phyloP scores from a whole-genome alignment of 2,329 filamentous ascomycete genomes.

The Fusarium marasasianum region DNA sequence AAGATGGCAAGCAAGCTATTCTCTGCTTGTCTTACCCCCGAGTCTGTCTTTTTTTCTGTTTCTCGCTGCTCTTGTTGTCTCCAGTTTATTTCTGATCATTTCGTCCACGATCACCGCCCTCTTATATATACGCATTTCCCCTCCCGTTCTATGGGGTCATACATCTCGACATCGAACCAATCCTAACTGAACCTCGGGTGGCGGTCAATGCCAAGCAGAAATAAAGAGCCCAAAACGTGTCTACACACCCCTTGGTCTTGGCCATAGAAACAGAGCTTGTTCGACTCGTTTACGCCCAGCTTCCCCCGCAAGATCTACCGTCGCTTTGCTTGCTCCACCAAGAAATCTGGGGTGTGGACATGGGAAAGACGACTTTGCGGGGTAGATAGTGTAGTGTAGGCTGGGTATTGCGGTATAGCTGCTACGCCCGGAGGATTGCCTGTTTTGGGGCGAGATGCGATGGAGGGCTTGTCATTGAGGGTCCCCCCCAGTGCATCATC shows the following conservation, averaged over 20 bases:
- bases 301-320: slow-evolving; percentile 42
- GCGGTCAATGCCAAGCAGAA: slow-evolving; percentile 27
- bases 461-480: slow-evolving; percentile 26
- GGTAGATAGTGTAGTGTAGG: slow-evolving; percentile 15
- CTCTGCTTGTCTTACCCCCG: slow-evolving; percentile 13
- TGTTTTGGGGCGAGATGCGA: slow-evolving; percentile 38
- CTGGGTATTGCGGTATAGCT: slow-evolving; percentile 14
- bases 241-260: neutral
- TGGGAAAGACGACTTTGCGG: slow-evolving; percentile 37
- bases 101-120: slow-evolving; percentile 15
- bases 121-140: slow-evolving; percentile 6
- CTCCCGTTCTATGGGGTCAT: neutral
- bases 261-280: neutral
- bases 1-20: slow-evolving; percentile 12
- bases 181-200: slow-evolving; percentile 40
- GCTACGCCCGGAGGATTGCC: slow-evolving; percentile 37
- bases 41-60: neutral
- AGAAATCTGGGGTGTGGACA: slow-evolving; percentile 24
- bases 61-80: slow-evolving; percentile 10
- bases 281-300: neutral
- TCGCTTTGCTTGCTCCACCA: slow-evolving; percentile 3
- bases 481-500: slow-evolving; percentile 10
- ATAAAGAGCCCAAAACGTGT: neutral
- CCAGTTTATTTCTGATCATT: slow-evolving; percentile 11
- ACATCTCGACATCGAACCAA: slow-evolving; percentile 29